Percentiles rank a stretch among this genome's conserved stretches.
These are phyloP conservation scores for Kalmusia sp. DNA, from an alignment of 2,329 filamentous ascomycete genomes.

Conservation along the genomic window DNA sequence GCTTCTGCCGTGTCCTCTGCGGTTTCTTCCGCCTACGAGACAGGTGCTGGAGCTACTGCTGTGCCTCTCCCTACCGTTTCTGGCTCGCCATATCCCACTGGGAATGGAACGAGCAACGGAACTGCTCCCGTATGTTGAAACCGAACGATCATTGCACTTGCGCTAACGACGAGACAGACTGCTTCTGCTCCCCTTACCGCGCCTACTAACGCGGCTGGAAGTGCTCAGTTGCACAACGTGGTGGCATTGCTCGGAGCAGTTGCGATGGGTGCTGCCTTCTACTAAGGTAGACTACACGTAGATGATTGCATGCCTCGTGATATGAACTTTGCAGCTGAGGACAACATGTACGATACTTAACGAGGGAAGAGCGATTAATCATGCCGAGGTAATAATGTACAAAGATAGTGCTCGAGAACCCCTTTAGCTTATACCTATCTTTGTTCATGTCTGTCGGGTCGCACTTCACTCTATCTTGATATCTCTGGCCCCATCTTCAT, in stretches of 20 bases:
- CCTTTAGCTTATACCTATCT: too few species aligned
- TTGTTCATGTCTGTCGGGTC: too few species aligned
- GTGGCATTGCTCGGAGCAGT: not conserved
- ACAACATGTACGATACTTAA: not conserved
- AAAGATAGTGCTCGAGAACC: too few species aligned
- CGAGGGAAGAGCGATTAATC: not conserved
- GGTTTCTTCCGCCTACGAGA: not conserved
- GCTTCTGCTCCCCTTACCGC: slow-evolving; percentile 20
- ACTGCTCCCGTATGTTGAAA: slow-evolving; percentile 18
- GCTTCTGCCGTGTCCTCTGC: not conserved
- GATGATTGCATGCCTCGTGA: too few species aligned
- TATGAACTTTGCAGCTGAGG: too few species aligned
- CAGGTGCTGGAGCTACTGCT: too few species aligned
- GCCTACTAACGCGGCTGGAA: slow-evolving; percentile 23
- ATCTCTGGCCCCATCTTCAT: too few species aligned
- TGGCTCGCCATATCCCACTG: slow-evolving; percentile 13
- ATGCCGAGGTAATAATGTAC: not conserved
- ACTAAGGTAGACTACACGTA: not conserved
- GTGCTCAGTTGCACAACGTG: slow-evolving; percentile 5
- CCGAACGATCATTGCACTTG: not conserved
- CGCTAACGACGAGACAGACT: slow-evolving; percentile 9
- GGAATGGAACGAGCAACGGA: slow-evolving; percentile 21
- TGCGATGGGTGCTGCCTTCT: not conserved
- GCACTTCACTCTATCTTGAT: too few species aligned
- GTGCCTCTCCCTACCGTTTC: slow-evolving; percentile 11